Evolutionary conservation across 2,329 filamentous ascomycete genomes (phyloP).

Genomic region (Aspergillus carbonarius): DNA sequence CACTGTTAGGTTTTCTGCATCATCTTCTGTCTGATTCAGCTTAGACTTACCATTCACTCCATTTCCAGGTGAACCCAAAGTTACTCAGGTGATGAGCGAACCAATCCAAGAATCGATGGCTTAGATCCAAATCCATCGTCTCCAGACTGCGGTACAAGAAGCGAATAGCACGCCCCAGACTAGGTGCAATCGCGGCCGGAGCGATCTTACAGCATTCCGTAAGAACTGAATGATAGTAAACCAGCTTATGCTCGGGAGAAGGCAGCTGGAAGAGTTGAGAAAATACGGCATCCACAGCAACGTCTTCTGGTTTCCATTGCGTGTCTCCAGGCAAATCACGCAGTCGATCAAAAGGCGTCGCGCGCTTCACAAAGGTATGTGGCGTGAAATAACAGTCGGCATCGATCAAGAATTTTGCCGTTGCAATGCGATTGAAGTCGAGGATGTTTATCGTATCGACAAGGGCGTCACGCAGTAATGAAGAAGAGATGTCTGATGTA

Average conservation of each 20-base stretch:
- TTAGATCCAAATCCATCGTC: conserved; percentile 81
- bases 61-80: conserved; percentile 99
- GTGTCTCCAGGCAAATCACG: conserved; percentile 63
- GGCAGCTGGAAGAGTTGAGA: conserved; percentile 91
- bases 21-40: neutral
- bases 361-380: conserved; percentile 87
- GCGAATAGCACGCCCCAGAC: conserved; percentile 86
- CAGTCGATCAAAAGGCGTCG: conserved; percentile 87
- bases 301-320: conserved; percentile 97
- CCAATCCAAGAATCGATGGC: conserved; percentile 91
- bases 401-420: conserved; percentile 87
- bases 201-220: conserved; percentile 96
- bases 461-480: conserved; percentile 79
- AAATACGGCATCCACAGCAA: conserved; percentile 96
- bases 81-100: conserved; percentile 97
- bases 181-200: conserved; percentile 92
- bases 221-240: conserved; percentile 94
- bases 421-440: conserved; percentile 85
- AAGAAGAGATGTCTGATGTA: conserved; percentile 72
- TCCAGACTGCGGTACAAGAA: conserved; percentile 83
- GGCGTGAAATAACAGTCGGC: conserved; percentile 92
- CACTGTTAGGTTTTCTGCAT: conserved; percentile 17
- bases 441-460: conserved; percentile 92
- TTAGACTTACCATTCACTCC: conserved; percentile 78
- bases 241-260: conserved; percentile 82